These are phyloP conservation scores for Lenzites betulinus DNA, from an alignment of 768 basidiomycete species.

Conservation along the genomic window DNA sequence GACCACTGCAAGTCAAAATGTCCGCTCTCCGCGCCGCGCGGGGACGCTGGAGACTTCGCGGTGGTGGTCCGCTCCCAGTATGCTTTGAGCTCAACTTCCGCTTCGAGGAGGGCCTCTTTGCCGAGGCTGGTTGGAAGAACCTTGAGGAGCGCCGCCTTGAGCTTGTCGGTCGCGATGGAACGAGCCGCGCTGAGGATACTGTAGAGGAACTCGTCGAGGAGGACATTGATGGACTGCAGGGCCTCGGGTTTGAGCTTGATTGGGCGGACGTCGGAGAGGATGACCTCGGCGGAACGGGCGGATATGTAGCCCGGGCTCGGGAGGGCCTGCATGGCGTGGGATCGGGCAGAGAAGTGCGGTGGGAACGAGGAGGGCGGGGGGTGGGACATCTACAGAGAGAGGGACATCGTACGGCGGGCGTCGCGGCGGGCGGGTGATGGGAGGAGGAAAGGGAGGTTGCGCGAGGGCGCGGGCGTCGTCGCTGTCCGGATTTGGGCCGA, in stretches of 20 bases:
- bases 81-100: constrained; percentile 87
- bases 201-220: constrained; percentile 84
- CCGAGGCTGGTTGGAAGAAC: constrained; percentile 80
- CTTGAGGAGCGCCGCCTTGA: constrained; percentile 71
- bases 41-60: constrained; percentile 36
- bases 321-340: constrained; percentile 8
- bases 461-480: no score
- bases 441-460: constrained; percentile 9
- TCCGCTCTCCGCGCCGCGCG: constrained; percentile 48
- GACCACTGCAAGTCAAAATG: constrained; percentile 74
- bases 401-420: constrained; percentile 4
- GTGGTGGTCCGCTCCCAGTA: constrained; percentile 78
- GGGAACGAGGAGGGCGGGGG: not conserved
- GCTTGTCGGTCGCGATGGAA: constrained; percentile 71
- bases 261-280: constrained; percentile 92
- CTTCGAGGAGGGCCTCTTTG: constrained; percentile 90
- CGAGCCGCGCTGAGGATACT: constrained; percentile 65
- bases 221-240: constrained; percentile 75
- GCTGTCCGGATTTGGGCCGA: no score
- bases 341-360: not conserved
- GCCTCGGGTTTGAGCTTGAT: constrained; percentile 81
- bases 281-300: constrained; percentile 81
- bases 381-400: constrained; percentile 1
- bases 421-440: not conserved
- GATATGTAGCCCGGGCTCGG: constrained; percentile 78